Evolutionary conservation across 176 grass and related monocot species (phyloP).

Genomic region (Lolium rigidum): DNA sequence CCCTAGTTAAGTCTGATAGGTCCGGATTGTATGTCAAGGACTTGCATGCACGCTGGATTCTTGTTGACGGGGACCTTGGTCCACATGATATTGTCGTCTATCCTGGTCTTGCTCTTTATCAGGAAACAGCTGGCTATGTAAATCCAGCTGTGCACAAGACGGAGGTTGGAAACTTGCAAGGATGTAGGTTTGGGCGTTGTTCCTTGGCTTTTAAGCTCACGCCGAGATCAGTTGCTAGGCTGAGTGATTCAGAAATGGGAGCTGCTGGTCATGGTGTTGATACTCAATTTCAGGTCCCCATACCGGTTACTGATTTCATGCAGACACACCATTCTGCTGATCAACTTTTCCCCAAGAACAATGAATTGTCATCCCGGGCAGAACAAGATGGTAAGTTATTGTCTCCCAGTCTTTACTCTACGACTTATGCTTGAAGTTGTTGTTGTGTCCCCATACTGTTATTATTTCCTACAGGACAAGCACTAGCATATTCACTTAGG

Average conservation of each 20-base stretch:
- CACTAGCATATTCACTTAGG: constrained; percentile 6
- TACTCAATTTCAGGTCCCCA: constrained; percentile 70
- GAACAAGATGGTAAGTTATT: constrained; percentile 68
- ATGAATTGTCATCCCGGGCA: constrained; percentile 33
- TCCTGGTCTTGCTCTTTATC: constrained; percentile 85
- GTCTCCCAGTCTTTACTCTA: background rate
- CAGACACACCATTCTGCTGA: constrained; percentile 63
- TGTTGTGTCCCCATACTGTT: background rate
- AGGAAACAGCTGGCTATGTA: constrained; percentile 81
- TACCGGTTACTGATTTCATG: constrained; percentile 86
- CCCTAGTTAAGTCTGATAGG: constrained; percentile 76
- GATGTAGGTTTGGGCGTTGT: constrained; percentile 72
- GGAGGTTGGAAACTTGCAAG: constrained; percentile 50
- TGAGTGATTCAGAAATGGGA: constrained; percentile 78
- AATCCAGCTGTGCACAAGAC: constrained; percentile 67
- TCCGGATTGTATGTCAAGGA: constrained; percentile 87
- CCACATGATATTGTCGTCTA: constrained; percentile 74
- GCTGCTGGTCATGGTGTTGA: constrained; percentile 79
- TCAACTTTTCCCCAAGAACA: constrained; percentile 61
- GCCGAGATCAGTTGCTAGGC: constrained; percentile 70
- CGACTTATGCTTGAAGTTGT: constrained; percentile 19
- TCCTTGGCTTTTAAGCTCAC: constrained; percentile 84
- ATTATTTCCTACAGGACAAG: background rate
- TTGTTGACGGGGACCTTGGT: constrained; percentile 74
- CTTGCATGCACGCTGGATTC: constrained; percentile 73